These are phyloP conservation scores for Metroxylon sagu DNA, from an alignment of 176 grass and related monocot species.

Conservation along the genomic window DNA sequence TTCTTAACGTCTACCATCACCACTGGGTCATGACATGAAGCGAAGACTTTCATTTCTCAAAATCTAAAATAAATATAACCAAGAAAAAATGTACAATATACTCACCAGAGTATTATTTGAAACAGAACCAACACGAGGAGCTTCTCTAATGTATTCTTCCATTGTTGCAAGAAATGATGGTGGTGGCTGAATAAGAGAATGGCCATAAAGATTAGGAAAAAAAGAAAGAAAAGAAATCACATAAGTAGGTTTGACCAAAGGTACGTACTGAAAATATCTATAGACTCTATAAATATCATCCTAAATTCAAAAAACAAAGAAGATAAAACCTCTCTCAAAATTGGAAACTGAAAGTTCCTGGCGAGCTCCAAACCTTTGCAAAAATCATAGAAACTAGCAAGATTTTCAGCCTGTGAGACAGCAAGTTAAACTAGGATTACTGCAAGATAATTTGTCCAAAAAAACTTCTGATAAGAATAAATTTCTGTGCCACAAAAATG, in stretches of 20 bases:
- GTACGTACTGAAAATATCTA: no score
- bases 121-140: conserved; percentile 33
- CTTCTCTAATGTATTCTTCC: conserved; percentile 95
- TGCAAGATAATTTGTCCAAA: background rate
- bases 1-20: no score
- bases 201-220: conserved; percentile 13
- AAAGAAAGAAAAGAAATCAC: background rate
- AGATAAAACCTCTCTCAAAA: conserved; percentile 58
- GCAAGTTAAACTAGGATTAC: background rate
- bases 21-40: no score
- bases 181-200: conserved; percentile 41
- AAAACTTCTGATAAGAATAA: background rate
- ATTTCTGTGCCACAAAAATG: background rate
- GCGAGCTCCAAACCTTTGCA: conserved; percentile 74
- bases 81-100: background rate
- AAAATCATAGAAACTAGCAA: conserved; percentile 66
- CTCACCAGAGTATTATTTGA: conserved; percentile 54
- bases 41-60: no score
- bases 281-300: no score
- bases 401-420: conserved; percentile 46
- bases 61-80: no score
- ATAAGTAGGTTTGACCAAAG: no score
- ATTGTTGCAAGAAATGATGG: conserved; percentile 66
- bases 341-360: conserved; percentile 69
- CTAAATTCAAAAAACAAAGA: background rate